Evolutionary conservation across 75 land plant species (phyloP).

Genomic region (Cunninghamia lanceolata): DNA sequence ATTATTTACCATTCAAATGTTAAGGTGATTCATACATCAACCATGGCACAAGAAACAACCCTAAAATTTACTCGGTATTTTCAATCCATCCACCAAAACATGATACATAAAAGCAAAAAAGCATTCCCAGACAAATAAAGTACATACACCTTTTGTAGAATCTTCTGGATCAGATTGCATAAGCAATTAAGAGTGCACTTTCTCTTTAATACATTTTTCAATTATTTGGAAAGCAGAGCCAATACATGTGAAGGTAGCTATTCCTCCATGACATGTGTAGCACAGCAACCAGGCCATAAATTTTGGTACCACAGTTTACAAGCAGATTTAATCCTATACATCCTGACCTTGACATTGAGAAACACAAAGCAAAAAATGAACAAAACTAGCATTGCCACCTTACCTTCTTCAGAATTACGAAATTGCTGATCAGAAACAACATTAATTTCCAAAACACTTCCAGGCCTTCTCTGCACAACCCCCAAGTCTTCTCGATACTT

Average conservation of each 20-base stretch:
- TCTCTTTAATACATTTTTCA: neutral
- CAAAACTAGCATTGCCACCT: neutral
- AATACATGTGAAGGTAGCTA: neutral
- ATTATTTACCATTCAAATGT: neutral
- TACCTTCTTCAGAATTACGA: neutral
- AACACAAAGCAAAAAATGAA: neutral
- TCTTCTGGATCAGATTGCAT: no score
- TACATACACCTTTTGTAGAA: neutral
- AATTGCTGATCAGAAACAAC: neutral
- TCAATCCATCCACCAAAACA: neutral
- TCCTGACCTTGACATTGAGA: neutral
- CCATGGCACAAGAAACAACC: neutral
- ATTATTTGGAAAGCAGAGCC: neutral
- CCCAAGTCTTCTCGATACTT: conserved; percentile 2
- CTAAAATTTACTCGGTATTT: neutral
- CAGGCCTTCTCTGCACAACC: neutral
- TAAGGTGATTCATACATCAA: neutral
- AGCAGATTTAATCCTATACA: neutral
- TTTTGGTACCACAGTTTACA: neutral
- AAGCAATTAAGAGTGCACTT: neutral
- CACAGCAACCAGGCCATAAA: neutral
- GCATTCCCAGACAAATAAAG: neutral
- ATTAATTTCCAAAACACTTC: neutral
- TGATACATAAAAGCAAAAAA: neutral
- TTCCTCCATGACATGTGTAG: neutral